Percentiles rank a stretch among this genome's conserved stretches.
Evolutionary conservation across 306 rosid genomes (phyloP).

Genomic region (Cucurbita moschata): DNA sequence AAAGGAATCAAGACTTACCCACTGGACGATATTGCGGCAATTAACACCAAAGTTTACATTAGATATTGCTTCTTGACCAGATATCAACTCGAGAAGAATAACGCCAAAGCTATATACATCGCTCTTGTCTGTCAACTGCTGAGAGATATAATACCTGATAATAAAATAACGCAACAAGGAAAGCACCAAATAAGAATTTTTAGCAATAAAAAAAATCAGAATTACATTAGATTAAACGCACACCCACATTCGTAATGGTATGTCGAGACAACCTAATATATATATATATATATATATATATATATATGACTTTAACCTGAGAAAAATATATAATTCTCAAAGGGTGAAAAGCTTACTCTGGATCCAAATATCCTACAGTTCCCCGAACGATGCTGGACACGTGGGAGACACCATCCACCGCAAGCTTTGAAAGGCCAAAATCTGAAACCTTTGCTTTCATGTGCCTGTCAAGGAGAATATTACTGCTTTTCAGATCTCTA

Average conservation of each 20-base stretch:
- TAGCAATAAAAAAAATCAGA: not conserved
- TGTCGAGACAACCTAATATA: no score
- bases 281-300: no score
- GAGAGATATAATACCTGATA: constrained; percentile 85
- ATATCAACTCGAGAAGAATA: constrained; percentile 93
- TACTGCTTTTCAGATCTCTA: constrained; percentile 90
- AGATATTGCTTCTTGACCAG: constrained; percentile 98
- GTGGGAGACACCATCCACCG: constrained; percentile 86
- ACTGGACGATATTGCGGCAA: constrained; percentile 89
- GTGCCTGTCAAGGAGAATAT: constrained; percentile 78
- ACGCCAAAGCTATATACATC: constrained; percentile 94
- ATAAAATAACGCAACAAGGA: not conserved
- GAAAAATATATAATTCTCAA: not conserved
- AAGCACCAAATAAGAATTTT: not conserved
- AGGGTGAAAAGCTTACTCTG: constrained; percentile 53
- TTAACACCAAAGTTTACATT: constrained; percentile 78
- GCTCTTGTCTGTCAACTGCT: constrained; percentile 93
- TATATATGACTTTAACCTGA: not conserved
- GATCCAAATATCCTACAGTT: constrained; percentile 92
- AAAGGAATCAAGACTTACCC: constrained; percentile 49
- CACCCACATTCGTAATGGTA: not conserved
- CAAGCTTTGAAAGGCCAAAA: constrained; percentile 95
- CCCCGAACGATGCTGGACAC: constrained; percentile 96
- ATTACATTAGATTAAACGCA: no score
- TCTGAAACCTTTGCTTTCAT: constrained; percentile 95